These are phyloP conservation scores for Fusarium sp. DNA, from an alignment of 2,329 filamentous ascomycete genomes.

Conservation along the genomic window DNA sequence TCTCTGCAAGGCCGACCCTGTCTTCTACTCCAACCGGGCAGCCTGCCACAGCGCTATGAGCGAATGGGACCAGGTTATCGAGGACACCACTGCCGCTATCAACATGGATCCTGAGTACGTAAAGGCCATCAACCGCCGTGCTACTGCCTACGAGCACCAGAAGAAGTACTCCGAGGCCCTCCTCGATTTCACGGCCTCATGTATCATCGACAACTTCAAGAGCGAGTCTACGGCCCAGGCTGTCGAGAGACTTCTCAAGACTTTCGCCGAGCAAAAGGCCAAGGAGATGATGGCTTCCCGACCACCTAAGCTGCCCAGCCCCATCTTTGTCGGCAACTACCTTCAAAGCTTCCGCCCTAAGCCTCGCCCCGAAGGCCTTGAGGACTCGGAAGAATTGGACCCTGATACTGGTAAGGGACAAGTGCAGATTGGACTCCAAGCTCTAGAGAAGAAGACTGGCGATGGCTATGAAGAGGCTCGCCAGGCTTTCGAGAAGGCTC, in stretches of 20 bases:
- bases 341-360: conserved; percentile 96
- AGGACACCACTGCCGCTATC: conserved; percentile 95
- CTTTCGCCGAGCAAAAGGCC: conserved; percentile 94
- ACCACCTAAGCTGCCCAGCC: conserved; percentile 87
- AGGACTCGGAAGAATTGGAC: conserved; percentile 80
- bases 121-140: conserved; percentile 95
- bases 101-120: conserved; percentile 95
- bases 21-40: conserved; percentile 98
- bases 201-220: conserved; percentile 97
- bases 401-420: conserved; percentile 86
- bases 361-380: conserved; percentile 81
- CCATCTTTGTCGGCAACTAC: conserved; percentile 98
- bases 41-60: conserved; percentile 95
- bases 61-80: conserved; percentile 95
- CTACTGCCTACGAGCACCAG: conserved; percentile 95
- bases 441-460: conserved; percentile 85
- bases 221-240: conserved; percentile 89
- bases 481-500: conserved; percentile 84
- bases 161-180: conserved; percentile 92
- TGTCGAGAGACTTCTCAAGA: conserved; percentile 93
- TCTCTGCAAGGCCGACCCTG: conserved; percentile 94
- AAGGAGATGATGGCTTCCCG: conserved; percentile 90
- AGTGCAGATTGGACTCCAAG: conserved; percentile 82
- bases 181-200: conserved; percentile 97
- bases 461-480: conserved; percentile 93